phyloP scores from a whole-genome alignment of 768 basidiomycete genomes.

The Hericium rajendrae region DNA sequence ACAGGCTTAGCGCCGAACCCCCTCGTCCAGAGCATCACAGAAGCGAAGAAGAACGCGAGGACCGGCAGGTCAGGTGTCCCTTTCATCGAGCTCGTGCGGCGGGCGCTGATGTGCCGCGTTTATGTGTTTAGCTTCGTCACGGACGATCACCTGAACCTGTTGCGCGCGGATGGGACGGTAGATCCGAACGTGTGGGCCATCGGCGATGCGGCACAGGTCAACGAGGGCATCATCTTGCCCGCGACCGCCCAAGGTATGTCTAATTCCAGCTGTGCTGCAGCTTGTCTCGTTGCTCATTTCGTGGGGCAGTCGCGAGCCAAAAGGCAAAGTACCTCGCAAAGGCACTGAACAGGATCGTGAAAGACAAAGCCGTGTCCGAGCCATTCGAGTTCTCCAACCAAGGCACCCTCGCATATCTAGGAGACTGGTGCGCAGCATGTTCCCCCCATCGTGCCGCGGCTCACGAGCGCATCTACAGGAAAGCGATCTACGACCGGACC shows the following conservation, averaged over 20 bases:
- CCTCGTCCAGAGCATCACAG: slow-evolving; percentile 50
- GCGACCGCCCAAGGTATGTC: slow-evolving; percentile 74
- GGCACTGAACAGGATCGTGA: slow-evolving; percentile 55
- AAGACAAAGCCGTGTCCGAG: slow-evolving; percentile 31
- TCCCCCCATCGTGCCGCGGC: not conserved
- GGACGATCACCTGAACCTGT: slow-evolving; percentile 51
- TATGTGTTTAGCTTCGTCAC: slow-evolving; percentile 30
- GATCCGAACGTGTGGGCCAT: slow-evolving; percentile 72
- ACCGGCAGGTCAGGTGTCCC: slow-evolving; percentile 35
- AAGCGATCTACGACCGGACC: slow-evolving; percentile 68
- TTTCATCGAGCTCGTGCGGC: not conserved
- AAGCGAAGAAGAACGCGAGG: slow-evolving; percentile 51
- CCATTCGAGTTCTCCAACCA: slow-evolving; percentile 65
- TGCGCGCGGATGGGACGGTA: slow-evolving; percentile 40
- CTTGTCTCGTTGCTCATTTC: not conserved
- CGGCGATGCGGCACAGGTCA: slow-evolving; percentile 58
- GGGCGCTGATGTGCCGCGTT: not conserved
- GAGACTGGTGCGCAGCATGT: slow-evolving; percentile 45
- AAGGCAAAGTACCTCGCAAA: slow-evolving; percentile 61
- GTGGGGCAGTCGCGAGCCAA: slow-evolving; percentile 56
- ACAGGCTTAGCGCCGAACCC: slow-evolving; percentile 83
- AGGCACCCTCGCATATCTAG: slow-evolving; percentile 75
- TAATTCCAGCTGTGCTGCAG: slow-evolving; percentile 8
- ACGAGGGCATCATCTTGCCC: slow-evolving; percentile 47
- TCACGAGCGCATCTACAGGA: slow-evolving; percentile 29